Evolutionary conservation across 306 rosid genomes (phyloP).

Genomic region (Prunus armeniaca): DNA sequence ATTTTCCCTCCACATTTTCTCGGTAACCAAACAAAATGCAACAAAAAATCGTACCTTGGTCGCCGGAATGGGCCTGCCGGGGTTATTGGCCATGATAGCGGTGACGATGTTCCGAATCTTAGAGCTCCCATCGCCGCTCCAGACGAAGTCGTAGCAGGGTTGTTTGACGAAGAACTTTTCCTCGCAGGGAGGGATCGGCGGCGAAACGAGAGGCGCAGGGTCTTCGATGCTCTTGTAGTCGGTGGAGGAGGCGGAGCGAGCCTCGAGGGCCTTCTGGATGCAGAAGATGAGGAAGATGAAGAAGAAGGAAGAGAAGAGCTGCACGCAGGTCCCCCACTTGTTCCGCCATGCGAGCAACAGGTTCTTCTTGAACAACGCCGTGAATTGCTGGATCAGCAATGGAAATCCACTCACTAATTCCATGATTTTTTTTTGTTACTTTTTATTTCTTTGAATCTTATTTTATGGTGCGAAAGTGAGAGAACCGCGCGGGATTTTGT

Average conservation of each 20-base stretch:
- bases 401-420: constrained; percentile 28
- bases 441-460: no score
- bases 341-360: constrained; percentile 51
- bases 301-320: constrained; percentile 51
- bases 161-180: constrained; percentile 44
- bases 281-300: constrained; percentile 61
- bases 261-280: constrained; percentile 46
- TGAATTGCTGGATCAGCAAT: constrained; percentile 48
- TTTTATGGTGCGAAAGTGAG: no score
- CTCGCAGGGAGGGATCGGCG: constrained; percentile 75
- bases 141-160: constrained; percentile 79
- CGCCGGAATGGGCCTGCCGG: constrained; percentile 58
- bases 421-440: no score
- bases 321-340: constrained; percentile 46
- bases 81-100: constrained; percentile 68
- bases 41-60: constrained; percentile 30
- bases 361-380: constrained; percentile 52
- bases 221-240: constrained; percentile 32
- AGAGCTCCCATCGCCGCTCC: constrained; percentile 61
- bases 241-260: constrained; percentile 37
- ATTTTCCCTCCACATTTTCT: neutral
- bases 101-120: constrained; percentile 38
- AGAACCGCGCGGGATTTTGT: no score
- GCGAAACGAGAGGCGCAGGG: constrained; percentile 27
- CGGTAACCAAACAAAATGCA: neutral